These are phyloP conservation scores for Lindgomyces ingoldianus DNA, from an alignment of 495 filamentous ascomycete genomes.

Conservation along the genomic window DNA sequence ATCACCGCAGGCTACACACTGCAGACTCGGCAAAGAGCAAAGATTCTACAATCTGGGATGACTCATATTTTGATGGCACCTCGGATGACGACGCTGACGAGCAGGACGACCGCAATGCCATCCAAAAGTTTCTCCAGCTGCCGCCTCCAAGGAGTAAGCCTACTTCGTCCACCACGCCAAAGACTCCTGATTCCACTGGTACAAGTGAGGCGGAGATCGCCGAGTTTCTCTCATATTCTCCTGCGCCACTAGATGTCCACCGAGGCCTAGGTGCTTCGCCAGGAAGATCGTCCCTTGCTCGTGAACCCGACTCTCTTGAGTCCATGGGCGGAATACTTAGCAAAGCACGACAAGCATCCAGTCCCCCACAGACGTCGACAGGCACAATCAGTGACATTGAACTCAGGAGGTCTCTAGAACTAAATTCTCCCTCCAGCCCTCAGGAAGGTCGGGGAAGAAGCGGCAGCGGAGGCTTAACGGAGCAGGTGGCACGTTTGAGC, in stretches of 20 bases:
- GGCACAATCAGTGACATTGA: constrained; percentile 33
- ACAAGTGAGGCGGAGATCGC: constrained; percentile 40
- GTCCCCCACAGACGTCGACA: constrained; percentile 17
- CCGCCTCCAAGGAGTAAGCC: constrained; percentile 2
- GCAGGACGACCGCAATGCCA: constrained; percentile 37
- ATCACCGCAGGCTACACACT: not conserved
- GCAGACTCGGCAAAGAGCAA: constrained; percentile 20
- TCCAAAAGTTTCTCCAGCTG: constrained; percentile 37
- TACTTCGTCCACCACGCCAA: constrained; percentile 2
- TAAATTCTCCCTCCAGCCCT: constrained; percentile 7
- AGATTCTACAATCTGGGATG: constrained; percentile 43
- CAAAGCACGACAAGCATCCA: constrained; percentile 3
- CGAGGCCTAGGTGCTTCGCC: constrained; percentile 30
- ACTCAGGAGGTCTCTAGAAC: constrained; percentile 34
- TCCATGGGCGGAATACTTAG: constrained; percentile 7
- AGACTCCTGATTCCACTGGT: constrained; percentile 13
- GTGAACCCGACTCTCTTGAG: constrained; percentile 30
- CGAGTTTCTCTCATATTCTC: constrained; percentile 37
- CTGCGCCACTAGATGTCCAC: constrained; percentile 33
- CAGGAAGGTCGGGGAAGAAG: constrained; percentile 23
- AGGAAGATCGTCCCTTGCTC: not conserved
- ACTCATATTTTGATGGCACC: constrained; percentile 42
- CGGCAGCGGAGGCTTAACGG: constrained; percentile 30
- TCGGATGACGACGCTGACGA: constrained; percentile 42
- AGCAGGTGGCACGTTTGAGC: constrained; percentile 37